Conservation (phyloP, 2,329 filamentous ascomycete species). For the Conoideocrella luteorostrata region DNA sequence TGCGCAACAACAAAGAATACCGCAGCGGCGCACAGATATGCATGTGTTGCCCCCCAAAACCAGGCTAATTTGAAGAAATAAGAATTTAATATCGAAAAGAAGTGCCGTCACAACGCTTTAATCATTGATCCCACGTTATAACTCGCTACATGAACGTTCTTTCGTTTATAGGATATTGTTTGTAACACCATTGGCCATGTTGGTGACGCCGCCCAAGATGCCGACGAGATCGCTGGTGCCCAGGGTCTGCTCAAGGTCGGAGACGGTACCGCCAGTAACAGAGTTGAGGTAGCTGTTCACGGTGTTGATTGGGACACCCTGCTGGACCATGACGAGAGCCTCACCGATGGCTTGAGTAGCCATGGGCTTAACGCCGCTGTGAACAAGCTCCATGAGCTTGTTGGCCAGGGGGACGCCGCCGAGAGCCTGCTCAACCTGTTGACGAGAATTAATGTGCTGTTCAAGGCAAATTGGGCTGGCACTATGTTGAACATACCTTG, state of each 20-base stretch:
- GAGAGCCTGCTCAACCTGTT: constrained; percentile 15
- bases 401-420: constrained; percentile 14
- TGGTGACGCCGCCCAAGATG: constrained; percentile 9
- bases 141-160: not conserved
- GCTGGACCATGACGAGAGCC: constrained; percentile 16
- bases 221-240: constrained; percentile 12
- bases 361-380: constrained; percentile 10
- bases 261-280: constrained; percentile 13
- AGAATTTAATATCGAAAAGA: constrained; percentile 1
- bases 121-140: not conserved
- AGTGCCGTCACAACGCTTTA: not conserved
- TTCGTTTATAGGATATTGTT: not conserved
- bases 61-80: not conserved
- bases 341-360: constrained; percentile 16
- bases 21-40: not conserved
- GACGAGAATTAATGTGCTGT: constrained; percentile 6
- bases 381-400: constrained; percentile 16
- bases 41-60: not conserved
- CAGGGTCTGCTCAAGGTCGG: constrained; percentile 14
- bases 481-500: too few species aligned
- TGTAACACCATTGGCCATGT: not conserved
- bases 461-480: too few species aligned
- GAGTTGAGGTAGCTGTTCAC: constrained; percentile 16
- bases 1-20: not conserved
- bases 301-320: constrained; percentile 14